Percentiles rank a stretch among this genome's conserved stretches.
Evolutionary conservation across 306 rosid species (phyloP).

Genomic region (Urtica urens): DNA sequence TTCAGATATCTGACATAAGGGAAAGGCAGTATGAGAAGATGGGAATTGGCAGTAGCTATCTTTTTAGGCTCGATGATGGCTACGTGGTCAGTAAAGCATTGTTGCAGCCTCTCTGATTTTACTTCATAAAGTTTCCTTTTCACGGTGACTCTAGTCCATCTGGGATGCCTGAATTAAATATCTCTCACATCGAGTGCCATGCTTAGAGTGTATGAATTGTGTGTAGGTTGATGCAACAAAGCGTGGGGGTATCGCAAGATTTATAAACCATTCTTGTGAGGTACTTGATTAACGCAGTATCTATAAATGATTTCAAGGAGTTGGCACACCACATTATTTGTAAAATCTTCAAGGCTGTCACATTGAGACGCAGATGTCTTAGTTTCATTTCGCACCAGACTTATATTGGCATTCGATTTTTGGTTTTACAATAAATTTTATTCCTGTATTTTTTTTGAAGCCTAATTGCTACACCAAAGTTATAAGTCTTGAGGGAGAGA

Average conservation of each 20-base stretch:
- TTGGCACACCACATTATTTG: not conserved
- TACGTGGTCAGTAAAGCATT: slow-evolving; percentile 70
- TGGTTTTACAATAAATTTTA: too few relatives aligned
- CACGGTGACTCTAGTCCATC: too few relatives aligned
- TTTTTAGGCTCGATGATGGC: slow-evolving; percentile 94
- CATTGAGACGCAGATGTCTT: too few relatives aligned
- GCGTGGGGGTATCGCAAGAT: slow-evolving; percentile 94
- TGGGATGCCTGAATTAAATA: too few relatives aligned
- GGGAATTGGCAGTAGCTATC: slow-evolving; percentile 99
- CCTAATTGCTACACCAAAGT: slow-evolving; percentile 98
- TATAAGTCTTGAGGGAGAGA: slow-evolving; percentile 83
- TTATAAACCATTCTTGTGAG: slow-evolving; percentile 96
- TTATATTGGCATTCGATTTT: too few relatives aligned
- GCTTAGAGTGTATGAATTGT: too few relatives aligned
- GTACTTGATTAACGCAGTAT: slow-evolving; percentile 41
- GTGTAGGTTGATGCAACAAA: slow-evolving; percentile 95
- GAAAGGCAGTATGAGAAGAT: slow-evolving; percentile 83
- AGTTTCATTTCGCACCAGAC: too few relatives aligned
- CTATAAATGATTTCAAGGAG: not conserved
- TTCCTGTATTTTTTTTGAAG: slow-evolving; percentile 41
- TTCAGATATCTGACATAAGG: slow-evolving; percentile 90
- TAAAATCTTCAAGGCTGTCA: slow-evolving; percentile 12
- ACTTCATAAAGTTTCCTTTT: too few relatives aligned
- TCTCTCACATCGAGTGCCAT: too few relatives aligned
- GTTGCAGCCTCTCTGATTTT: not conserved